A percentile compares a stretch with the other conserved stretches of the same genome.
phyloP scores from a whole-genome alignment of 805 yeast genomes.

The Teunomyces lycoperdinae region DNA sequence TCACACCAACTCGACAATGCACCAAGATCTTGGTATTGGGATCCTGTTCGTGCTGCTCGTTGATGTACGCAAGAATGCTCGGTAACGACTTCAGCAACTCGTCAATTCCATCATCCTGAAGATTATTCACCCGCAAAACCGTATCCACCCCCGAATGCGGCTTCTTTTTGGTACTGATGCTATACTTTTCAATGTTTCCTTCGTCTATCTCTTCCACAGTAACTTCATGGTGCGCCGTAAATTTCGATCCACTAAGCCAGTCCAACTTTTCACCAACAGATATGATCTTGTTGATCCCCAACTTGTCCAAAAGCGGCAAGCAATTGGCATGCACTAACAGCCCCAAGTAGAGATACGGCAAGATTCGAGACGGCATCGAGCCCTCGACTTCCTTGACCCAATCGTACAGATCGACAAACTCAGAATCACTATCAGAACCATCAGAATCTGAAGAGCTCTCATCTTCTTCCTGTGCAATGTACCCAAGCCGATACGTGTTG shows the following conservation, averaged over 20 bases:
- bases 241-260: slow-evolving; percentile 51
- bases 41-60: slow-evolving; percentile 28
- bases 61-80: slow-evolving; percentile 63
- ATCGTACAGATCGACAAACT: slow-evolving; percentile 11
- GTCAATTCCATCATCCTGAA: slow-evolving; percentile 91
- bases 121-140: slow-evolving; percentile 62
- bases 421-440: slow-evolving; percentile 11
- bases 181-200: slow-evolving; percentile 32
- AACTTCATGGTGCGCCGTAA: slow-evolving; percentile 24
- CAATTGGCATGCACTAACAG: slow-evolving; percentile 79
- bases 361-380: slow-evolving; percentile 76
- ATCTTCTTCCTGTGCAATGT: slow-evolving; percentile 21
- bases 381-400: slow-evolving; percentile 53
- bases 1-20: slow-evolving; percentile 95
- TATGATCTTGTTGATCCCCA: slow-evolving; percentile 72
- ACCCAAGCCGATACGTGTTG: slow-evolving; percentile 19
- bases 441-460: slow-evolving; percentile 12
- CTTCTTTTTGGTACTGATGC: slow-evolving; percentile 19
- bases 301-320: slow-evolving; percentile 53
- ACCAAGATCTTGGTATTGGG: slow-evolving; percentile 49
- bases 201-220: slow-evolving; percentile 19
- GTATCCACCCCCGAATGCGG: slow-evolving; percentile 32
- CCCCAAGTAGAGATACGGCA: slow-evolving; percentile 84
- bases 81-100: slow-evolving; percentile 62
- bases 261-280: slow-evolving; percentile 80